Percentiles rank a stretch among this genome's conserved stretches.
Conservation (phyloP, 495 filamentous ascomycete species). For the Hypomontagnella monticulosa region DNA sequence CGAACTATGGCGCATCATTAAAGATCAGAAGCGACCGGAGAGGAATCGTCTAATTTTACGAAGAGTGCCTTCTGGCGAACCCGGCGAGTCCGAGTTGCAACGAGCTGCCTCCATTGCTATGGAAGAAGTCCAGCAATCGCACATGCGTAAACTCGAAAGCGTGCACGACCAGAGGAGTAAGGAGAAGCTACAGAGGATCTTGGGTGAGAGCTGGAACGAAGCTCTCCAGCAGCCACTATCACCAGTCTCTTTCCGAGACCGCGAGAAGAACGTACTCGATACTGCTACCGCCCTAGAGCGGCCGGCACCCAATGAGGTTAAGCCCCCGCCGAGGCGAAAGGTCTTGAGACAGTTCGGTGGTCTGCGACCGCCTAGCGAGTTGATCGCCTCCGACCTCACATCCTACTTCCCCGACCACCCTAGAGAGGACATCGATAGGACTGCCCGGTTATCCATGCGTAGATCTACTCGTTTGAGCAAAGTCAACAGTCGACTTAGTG, state of each 20-base stretch:
- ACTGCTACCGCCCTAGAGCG: conserved; percentile 68
- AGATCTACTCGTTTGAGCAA: conserved; percentile 89
- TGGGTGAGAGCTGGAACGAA: conserved; percentile 84
- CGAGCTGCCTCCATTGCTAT: conserved; percentile 83
- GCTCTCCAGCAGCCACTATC: conserved; percentile 81
- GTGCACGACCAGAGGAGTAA: conserved; percentile 73
- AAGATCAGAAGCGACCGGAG: conserved; percentile 76
- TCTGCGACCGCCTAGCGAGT: conserved; percentile 89
- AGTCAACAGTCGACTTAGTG: conserved; percentile 89
- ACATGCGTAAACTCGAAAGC: conserved; percentile 68
- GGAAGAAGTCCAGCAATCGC: conserved; percentile 81
- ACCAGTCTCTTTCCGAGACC: conserved; percentile 71
- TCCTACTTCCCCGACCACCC: conserved; percentile 98
- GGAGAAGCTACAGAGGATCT: conserved; percentile 81
- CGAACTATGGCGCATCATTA: conserved; percentile 87
- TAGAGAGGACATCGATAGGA: conserved; percentile 90
- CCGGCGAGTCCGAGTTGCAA: conserved; percentile 79
- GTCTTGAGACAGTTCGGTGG: conserved; percentile 80
- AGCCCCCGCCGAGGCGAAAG: conserved; percentile 66
- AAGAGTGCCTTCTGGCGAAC: conserved; percentile 87
- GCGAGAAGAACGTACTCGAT: conserved; percentile 71
- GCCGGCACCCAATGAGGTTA: conserved; percentile 61
- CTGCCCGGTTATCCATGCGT: conserved; percentile 88
- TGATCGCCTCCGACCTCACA: conserved; percentile 94
- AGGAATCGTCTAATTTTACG: conserved; percentile 89